A percentile compares a stretch with the other conserved stretches of the same genome.
Evolutionary conservation across 2,329 filamentous ascomycete genomes (phyloP).

Genomic region (Clarireedia monteithiana): DNA sequence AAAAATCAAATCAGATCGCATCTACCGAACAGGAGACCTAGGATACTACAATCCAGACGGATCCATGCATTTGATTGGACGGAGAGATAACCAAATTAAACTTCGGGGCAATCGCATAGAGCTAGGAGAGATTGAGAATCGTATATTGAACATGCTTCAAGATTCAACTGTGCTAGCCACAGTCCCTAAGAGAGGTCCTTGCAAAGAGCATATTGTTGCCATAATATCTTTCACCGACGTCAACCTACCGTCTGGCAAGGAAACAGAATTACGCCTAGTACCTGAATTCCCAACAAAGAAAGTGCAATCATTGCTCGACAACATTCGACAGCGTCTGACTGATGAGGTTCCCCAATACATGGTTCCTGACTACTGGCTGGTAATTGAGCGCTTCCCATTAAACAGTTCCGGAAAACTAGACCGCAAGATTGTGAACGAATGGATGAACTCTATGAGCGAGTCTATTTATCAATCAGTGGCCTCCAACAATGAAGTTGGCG

Average conservation of each 20-base stretch:
- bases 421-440: not conserved
- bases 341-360: not conserved
- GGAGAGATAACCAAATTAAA: constrained; percentile 36
- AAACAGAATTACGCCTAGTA: not conserved
- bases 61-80: constrained; percentile 31
- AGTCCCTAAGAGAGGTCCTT: not conserved
- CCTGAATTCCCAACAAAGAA: not conserved
- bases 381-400: not conserved
- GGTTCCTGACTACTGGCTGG: not conserved
- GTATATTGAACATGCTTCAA: constrained; percentile 16
- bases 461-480: not conserved
- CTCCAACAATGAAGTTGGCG: not conserved
- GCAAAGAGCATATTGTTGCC: not conserved
- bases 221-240: not conserved
- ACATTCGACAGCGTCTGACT: not conserved
- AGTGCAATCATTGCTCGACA: not conserved
- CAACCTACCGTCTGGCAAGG: not conserved
- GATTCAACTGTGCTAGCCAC: not conserved
- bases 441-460: not conserved
- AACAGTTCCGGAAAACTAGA: not conserved
- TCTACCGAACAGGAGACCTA: constrained; percentile 36
- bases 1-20: constrained; percentile 24
- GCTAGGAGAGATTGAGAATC: constrained; percentile 33
- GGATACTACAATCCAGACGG: constrained; percentile 31
- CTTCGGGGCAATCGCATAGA: constrained; percentile 33